Percentiles rank a stretch among this genome's conserved stretches.
phyloP scores from a whole-genome alignment of 768 basidiomycete genomes.

The Polyporus arcularius region DNA sequence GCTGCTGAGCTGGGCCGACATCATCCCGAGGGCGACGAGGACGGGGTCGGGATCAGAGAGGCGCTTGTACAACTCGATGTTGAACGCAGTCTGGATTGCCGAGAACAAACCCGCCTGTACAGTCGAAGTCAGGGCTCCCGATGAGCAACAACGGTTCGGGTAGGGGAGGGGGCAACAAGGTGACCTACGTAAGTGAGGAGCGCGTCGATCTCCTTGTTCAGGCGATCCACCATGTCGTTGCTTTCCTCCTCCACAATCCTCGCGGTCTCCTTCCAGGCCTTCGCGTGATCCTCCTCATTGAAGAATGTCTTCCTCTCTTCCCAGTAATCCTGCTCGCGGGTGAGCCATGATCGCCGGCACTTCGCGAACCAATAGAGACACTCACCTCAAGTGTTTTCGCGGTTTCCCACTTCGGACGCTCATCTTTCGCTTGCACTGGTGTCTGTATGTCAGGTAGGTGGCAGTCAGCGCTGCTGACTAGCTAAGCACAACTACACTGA shows the following conservation, averaged over 20 bases:
- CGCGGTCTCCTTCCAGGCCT: not conserved
- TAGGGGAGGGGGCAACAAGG: not conserved
- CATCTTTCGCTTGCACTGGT: too few species aligned
- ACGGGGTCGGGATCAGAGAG: not conserved
- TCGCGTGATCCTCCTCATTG: not conserved
- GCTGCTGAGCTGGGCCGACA: conserved; percentile 6
- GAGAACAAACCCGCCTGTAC: not conserved
- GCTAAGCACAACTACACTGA: too few species aligned
- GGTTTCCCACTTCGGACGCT: too few species aligned
- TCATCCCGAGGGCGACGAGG: not conserved
- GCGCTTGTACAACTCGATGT: conserved; percentile 3
- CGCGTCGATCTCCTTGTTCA: not conserved
- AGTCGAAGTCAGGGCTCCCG: too few species aligned
- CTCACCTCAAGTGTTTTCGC: too few species aligned
- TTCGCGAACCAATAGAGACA: too few species aligned
- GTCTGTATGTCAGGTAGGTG: too few species aligned
- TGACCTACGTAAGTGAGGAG: not conserved
- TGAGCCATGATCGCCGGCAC: too few species aligned
- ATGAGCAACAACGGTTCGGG: too few species aligned
- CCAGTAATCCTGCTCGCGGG: too few species aligned
- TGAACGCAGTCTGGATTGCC: conserved; percentile 5
- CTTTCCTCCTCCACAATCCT: not conserved
- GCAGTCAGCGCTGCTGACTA: too few species aligned
- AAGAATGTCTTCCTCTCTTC: too few species aligned
- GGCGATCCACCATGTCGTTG: not conserved